Conservation (phyloP, 164 flowering plant species). For the Tinospora cordifolia region DNA sequence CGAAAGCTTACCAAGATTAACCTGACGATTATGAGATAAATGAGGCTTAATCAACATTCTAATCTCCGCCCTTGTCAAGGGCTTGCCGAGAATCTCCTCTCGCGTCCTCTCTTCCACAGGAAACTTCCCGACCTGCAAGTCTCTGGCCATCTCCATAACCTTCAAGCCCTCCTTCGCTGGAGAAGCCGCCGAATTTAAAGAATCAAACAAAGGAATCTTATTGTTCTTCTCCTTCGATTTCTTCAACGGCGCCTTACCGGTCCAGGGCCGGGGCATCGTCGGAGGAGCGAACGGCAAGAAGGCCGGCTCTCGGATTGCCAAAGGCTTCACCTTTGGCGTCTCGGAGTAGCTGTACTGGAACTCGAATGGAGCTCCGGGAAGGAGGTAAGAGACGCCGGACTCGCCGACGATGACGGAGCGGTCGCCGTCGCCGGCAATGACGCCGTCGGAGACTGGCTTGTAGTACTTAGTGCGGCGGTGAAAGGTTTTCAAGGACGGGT, state of each 20-base stretch:
- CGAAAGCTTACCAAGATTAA: constrained; percentile 68
- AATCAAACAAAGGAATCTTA: constrained; percentile 56
- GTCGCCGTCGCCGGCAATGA: constrained; percentile 42
- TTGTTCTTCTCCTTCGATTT: constrained; percentile 28
- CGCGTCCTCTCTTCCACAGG: constrained; percentile 40
- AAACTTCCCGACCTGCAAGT: constrained; percentile 38
- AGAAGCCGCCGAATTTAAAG: constrained; percentile 32
- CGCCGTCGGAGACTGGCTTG: constrained; percentile 61
- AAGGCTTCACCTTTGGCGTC: constrained; percentile 73
- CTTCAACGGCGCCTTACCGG: constrained; percentile 87
- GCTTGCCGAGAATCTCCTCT: constrained; percentile 73
- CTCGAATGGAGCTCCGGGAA: constrained; percentile 93
- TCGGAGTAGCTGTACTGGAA: constrained; percentile 93
- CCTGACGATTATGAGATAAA: constrained; percentile 65
- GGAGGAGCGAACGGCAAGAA: constrained; percentile 89
- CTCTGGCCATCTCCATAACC: constrained; percentile 45
- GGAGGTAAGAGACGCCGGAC: constrained; percentile 74
- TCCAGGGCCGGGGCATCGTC: constrained; percentile 94
- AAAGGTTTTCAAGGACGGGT: constrained; percentile 48
- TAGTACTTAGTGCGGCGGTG: constrained; percentile 60
- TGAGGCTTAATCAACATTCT: constrained; percentile 49
- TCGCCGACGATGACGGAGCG: constrained; percentile 71
- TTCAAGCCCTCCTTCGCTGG: constrained; percentile 36
- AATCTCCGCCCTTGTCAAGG: constrained; percentile 54
- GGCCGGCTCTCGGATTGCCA: constrained; percentile 87